phyloP scores from a whole-genome alignment of 2,329 filamentous ascomycete genomes.

The Davidsoniella eucalypti region DNA sequence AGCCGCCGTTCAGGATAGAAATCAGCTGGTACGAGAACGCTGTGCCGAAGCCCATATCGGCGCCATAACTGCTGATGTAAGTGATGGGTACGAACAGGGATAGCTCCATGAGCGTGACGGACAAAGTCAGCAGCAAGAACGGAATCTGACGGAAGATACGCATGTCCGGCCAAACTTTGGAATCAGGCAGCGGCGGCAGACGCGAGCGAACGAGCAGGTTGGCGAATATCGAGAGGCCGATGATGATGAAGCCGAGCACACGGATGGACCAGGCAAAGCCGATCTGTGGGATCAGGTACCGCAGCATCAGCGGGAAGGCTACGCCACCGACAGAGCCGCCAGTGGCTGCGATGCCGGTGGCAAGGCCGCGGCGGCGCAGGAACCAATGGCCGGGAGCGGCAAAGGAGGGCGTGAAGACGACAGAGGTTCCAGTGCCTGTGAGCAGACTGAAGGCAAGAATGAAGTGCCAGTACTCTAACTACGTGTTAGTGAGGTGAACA shows the following conservation, averaged over 20 bases:
- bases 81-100: conserved; percentile 58
- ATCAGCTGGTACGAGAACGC: conserved; percentile 48
- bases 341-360: conserved; percentile 60
- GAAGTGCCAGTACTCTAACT: conserved; percentile 56
- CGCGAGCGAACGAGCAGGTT: conserved; percentile 35
- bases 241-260: conserved; percentile 33
- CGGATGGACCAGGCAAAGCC: conserved; percentile 34
- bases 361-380: conserved; percentile 51
- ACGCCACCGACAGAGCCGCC: conserved; percentile 55
- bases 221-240: conserved; percentile 29
- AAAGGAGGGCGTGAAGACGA: conserved; percentile 64
- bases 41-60: conserved; percentile 13
- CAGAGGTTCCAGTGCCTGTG: conserved; percentile 53
- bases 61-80: conserved; percentile 57
- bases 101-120: conserved; percentile 55
- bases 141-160: conserved; percentile 41
- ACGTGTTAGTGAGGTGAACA: background rate
- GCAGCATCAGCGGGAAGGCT: conserved; percentile 36
- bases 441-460: conserved; percentile 60
- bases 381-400: conserved; percentile 69
- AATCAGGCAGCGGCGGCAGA: conserved; percentile 30
- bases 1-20: conserved; percentile 67
- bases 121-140: conserved; percentile 43
- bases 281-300: conserved; percentile 28
- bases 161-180: conserved; percentile 38